phyloP scores from a whole-genome alignment of 225 moss, liverwort and hornwort species.

The Climacium dendroides region DNA sequence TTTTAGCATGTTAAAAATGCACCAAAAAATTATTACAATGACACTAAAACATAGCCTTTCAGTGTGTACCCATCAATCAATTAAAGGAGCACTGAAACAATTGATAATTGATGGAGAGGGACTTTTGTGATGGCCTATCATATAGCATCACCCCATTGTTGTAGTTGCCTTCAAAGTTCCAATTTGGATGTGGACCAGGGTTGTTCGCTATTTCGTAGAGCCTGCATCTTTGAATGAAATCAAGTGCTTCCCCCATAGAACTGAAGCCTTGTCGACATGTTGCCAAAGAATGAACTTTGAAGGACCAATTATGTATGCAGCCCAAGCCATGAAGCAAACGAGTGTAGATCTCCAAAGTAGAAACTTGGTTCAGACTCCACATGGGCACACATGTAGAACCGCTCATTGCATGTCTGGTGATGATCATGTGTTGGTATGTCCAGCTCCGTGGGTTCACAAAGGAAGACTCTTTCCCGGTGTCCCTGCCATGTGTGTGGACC shows the following conservation, averaged over 20 bases:
- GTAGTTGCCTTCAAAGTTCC: not conserved
- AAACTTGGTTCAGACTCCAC: not conserved
- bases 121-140: not conserved
- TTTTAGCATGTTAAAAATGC: not conserved
- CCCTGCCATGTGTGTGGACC: slow-evolving; percentile 1
- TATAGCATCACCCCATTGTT: not conserved
- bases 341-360: not conserved
- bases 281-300: slow-evolving; percentile 3
- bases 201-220: slow-evolving; percentile 17
- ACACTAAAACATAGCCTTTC: not conserved
- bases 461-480: slow-evolving; percentile 5
- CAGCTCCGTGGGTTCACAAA: slow-evolving; percentile 29
- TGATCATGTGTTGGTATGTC: slow-evolving; percentile 14
- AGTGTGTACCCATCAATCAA: not conserved
- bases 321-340: not conserved
- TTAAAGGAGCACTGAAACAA: not conserved
- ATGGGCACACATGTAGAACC: not conserved
- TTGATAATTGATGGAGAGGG: not conserved
- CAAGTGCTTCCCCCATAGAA: slow-evolving; percentile 3
- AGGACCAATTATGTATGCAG: not conserved
- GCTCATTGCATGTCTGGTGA: not conserved
- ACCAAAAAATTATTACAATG: not conserved
- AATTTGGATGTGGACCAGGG: slow-evolving; percentile 18
- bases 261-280: not conserved
- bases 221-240: slow-evolving; percentile 7